Evolutionary conservation across 2,329 filamentous ascomycete species (phyloP).

Genomic region (Pseudocercospora cruenta): DNA sequence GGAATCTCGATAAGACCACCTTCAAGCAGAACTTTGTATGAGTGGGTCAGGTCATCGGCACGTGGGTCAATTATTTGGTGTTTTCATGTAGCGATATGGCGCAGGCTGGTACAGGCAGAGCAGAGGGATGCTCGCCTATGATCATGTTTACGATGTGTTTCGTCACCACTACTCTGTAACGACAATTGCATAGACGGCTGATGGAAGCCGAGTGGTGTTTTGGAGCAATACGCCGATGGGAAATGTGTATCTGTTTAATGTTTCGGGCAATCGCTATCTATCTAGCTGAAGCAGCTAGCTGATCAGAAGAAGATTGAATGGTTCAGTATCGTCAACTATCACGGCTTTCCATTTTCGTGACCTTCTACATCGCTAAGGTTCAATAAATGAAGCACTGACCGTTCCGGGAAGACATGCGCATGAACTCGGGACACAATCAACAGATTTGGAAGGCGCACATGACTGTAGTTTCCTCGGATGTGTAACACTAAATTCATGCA

Average conservation of each 20-base stretch:
- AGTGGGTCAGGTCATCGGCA: not conserved
- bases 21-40: conserved; percentile 36
- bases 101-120: conserved; percentile 4
- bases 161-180: not conserved
- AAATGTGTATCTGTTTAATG: not conserved
- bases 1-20: conserved; percentile 43
- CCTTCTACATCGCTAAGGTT: not conserved
- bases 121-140: conserved; percentile 2
- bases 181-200: not conserved
- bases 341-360: not conserved
- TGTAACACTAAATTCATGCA: conserved; percentile 6
- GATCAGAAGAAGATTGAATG: not conserved
- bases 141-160: not conserved
- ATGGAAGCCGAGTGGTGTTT: not conserved
- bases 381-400: not conserved
- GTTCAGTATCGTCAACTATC: not conserved
- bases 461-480: not conserved
- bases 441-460: not conserved
- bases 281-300: not conserved
- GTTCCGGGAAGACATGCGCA: not conserved
- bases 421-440: not conserved
- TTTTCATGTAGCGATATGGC: conserved; percentile 17
- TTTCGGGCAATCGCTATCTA: not conserved
- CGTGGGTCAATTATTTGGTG: not conserved
- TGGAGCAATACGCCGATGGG: not conserved